Evolutionary conservation across 495 filamentous ascomycete genomes (phyloP).

Genomic region (Tetracladium setigerum): DNA sequence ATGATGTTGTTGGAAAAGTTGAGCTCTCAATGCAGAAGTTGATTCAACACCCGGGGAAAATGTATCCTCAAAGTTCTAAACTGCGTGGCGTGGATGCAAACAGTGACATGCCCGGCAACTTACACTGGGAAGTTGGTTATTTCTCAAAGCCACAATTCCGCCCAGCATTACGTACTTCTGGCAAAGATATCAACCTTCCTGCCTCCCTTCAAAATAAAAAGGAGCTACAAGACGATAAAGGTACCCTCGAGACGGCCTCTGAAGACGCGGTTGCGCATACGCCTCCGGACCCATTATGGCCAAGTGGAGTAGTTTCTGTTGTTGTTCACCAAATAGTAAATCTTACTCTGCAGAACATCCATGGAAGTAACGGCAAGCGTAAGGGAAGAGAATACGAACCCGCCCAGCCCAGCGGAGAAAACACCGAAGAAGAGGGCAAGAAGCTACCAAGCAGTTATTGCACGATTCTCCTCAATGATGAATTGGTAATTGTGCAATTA

Average conservation of each 20-base stretch:
- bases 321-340: constrained; percentile 94
- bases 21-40: constrained; percentile 90
- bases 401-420: constrained; percentile 78
- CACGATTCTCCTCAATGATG: constrained; percentile 82
- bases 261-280: constrained; percentile 85
- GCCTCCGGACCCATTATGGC: constrained; percentile 90
- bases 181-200: constrained; percentile 71
- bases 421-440: constrained; percentile 69
- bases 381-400: constrained; percentile 84
- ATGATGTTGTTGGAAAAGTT: constrained; percentile 91
- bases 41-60: constrained; percentile 85
- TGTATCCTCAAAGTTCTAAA: constrained; percentile 87
- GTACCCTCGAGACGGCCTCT: constrained; percentile 60
- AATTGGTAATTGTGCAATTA: constrained; percentile 45
- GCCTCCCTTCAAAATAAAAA: constrained; percentile 61
- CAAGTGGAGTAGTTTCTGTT: constrained; percentile 74
- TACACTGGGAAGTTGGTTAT: constrained; percentile 94
- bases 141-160: constrained; percentile 85
- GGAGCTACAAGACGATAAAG: constrained; percentile 83
- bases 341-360: constrained; percentile 76
- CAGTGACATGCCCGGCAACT: constrained; percentile 83
- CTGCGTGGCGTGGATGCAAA: constrained; percentile 73
- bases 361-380: constrained; percentile 60
- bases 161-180: constrained; percentile 74
- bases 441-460: constrained; percentile 84